A percentile compares a stretch with the other conserved stretches of the same genome.
Conservation (phyloP, 2,329 filamentous ascomycete species). For the Anthostomella pinea region DNA sequence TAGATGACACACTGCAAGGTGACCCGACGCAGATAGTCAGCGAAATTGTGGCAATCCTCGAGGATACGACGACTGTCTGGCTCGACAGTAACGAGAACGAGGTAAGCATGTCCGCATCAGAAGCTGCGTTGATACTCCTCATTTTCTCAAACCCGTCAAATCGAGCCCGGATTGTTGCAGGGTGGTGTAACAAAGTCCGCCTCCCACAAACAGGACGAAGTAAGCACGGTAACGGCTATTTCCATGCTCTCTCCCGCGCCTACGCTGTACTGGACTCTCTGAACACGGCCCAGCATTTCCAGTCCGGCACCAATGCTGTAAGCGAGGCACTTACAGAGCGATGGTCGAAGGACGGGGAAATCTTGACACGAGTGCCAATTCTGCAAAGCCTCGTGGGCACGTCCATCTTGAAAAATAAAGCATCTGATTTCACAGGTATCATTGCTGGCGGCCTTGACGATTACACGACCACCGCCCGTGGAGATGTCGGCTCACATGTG, state of each 20-base stretch:
- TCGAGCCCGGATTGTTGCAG: constrained; percentile 38
- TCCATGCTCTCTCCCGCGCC: constrained; percentile 51
- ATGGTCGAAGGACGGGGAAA: constrained; percentile 49
- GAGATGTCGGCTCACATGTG: constrained; percentile 86
- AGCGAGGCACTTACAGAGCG: constrained; percentile 46
- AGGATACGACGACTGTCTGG: constrained; percentile 41
- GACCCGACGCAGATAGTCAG: constrained; percentile 14
- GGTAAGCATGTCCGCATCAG: constrained; percentile 46
- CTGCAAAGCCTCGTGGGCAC: constrained; percentile 52
- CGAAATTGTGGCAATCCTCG: constrained; percentile 25
- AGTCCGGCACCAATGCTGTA: constrained; percentile 23
- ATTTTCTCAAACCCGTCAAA: constrained; percentile 39
- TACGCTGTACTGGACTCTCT: constrained; percentile 38
- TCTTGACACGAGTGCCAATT: constrained; percentile 54
- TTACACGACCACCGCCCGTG: constrained; percentile 85
- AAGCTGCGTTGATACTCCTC: constrained; percentile 50
- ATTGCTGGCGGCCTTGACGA: constrained; percentile 69
- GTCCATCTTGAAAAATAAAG: constrained; percentile 41
- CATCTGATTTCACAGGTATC: constrained; percentile 41
- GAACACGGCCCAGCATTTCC: constrained; percentile 24
- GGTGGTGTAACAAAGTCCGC: constrained; percentile 47
- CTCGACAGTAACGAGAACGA: constrained; percentile 50
- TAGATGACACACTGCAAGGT: constrained; percentile 14
- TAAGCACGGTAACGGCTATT: constrained; percentile 47
- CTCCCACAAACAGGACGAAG: constrained; percentile 32